Conservation (phyloP, 2,329 filamentous ascomycete species). For the Whalleya microplaca region DNA sequence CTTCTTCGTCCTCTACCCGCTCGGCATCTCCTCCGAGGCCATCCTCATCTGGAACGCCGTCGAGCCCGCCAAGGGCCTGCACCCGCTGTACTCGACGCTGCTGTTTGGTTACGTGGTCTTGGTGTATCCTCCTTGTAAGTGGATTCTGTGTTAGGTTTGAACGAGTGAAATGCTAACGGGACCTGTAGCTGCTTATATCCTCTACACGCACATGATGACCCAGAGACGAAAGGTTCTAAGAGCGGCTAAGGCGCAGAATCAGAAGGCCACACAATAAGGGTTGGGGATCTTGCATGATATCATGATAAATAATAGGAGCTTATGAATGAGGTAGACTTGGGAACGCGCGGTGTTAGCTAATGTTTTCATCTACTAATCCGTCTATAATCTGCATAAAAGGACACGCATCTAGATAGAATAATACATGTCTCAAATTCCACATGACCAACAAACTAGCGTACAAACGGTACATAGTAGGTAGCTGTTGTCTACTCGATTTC, state of each 20-base stretch:
- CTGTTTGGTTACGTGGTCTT: conserved; percentile 75
- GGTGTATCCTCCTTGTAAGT: conserved; percentile 80
- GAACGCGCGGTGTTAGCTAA: neutral
- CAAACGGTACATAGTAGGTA: neutral
- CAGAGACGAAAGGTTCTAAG: conserved; percentile 82
- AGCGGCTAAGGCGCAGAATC: conserved; percentile 55
- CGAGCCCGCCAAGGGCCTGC: conserved; percentile 55
- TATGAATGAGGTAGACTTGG: neutral
- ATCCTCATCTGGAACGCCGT: conserved; percentile 75
- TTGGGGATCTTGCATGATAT: neutral
- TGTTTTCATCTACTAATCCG: neutral
- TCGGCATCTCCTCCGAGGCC: conserved; percentile 89
- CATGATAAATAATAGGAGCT: neutral
- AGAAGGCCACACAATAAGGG: conserved; percentile 46
- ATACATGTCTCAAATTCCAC: neutral
- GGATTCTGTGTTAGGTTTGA: neutral
- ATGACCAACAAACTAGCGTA: neutral
- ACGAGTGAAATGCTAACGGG: conserved; percentile 8
- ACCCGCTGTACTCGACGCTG: conserved; percentile 63
- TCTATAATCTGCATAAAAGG: neutral
- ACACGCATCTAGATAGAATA: neutral
- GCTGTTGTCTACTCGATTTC: conserved; percentile 37
- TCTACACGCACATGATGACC: conserved; percentile 94
- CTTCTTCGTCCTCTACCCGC: conserved; percentile 89
- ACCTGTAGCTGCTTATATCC: conserved; percentile 69